These are phyloP conservation scores for Sclerotinia borealis DNA, from an alignment of 2,329 filamentous ascomycete species.

Conservation along the genomic window DNA sequence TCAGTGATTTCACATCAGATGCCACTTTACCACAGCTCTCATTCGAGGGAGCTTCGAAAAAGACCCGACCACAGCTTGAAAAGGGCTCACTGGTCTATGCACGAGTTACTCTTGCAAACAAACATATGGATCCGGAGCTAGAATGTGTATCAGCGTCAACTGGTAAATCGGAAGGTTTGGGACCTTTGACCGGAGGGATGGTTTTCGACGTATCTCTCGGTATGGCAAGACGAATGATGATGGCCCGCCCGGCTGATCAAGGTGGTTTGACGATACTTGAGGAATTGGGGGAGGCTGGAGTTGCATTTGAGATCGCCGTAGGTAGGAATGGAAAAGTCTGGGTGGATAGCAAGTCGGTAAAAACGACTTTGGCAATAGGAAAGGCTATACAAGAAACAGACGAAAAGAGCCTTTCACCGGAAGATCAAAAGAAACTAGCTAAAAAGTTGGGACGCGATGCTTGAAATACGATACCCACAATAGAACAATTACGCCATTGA, in stretches of 20 bases:
- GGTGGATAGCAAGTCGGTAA: slow-evolving; percentile 74
- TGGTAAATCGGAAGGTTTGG: slow-evolving; percentile 82
- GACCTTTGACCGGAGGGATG: slow-evolving; percentile 80
- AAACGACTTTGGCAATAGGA: slow-evolving; percentile 71
- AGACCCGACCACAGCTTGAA: slow-evolving; percentile 75
- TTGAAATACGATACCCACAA: slow-evolving; percentile 13
- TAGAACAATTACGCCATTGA: slow-evolving; percentile 1
- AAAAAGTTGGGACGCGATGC: slow-evolving; percentile 44
- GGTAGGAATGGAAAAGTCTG: slow-evolving; percentile 89
- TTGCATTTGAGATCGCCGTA: slow-evolving; percentile 89
- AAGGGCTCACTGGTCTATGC: slow-evolving; percentile 82
- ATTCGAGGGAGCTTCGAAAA: slow-evolving; percentile 91
- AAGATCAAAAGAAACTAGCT: slow-evolving; percentile 65
- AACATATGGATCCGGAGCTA: slow-evolving; percentile 82
- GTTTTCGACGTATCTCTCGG: slow-evolving; percentile 72
- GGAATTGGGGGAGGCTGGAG: slow-evolving; percentile 66
- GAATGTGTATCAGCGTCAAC: slow-evolving; percentile 83
- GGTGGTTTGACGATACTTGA: slow-evolving; percentile 70
- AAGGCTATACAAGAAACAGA: slow-evolving; percentile 75
- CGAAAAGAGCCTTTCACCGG: slow-evolving; percentile 53
- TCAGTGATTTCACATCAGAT: slow-evolving; percentile 58
- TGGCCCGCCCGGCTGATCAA: slow-evolving; percentile 52
- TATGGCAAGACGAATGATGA: slow-evolving; percentile 75
- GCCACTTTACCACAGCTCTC: slow-evolving; percentile 78
- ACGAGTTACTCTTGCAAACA: slow-evolving; percentile 69